Evolutionary conservation across 352 stramenopile genomes (phyloP).

Genomic region (Phytopythium montanum): DNA sequence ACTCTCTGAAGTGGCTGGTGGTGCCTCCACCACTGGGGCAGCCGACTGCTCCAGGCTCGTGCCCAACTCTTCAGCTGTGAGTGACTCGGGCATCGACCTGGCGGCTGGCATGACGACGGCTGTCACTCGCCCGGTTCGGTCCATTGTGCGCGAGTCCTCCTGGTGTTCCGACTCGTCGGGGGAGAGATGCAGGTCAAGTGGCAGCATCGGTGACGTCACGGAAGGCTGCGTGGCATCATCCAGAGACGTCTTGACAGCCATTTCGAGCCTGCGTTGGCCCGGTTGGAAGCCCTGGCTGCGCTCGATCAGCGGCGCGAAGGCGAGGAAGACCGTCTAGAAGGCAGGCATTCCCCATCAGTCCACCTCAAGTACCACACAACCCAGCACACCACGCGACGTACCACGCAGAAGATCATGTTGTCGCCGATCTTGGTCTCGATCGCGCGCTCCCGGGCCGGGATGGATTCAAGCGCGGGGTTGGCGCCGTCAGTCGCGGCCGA

Average conservation of each 20-base stretch:
- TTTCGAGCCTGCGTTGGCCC: neutral
- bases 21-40: neutral
- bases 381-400: constrained; percentile 7
- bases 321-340: constrained; percentile 14
- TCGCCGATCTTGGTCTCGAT: constrained; percentile 27
- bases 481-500: constrained; percentile 7
- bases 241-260: neutral
- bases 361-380: neutral
- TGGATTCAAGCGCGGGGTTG: neutral
- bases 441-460: constrained; percentile 9
- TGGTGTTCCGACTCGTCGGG: neutral
- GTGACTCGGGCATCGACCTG: neutral
- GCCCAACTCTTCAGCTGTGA: neutral
- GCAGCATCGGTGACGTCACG: neutral
- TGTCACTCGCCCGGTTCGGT: neutral
- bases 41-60: neutral
- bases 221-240: neutral
- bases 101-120: neutral
- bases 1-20: neutral
- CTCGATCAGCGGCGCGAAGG: constrained; percentile 12
- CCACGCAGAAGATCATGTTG: constrained; percentile 41
- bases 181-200: neutral
- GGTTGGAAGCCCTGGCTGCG: neutral
- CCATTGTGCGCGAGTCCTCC: neutral
- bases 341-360: too few species aligned